phyloP scores from a whole-genome alignment of 1,139 yeast genomes.

The Hyphopichia khmerensis region DNA sequence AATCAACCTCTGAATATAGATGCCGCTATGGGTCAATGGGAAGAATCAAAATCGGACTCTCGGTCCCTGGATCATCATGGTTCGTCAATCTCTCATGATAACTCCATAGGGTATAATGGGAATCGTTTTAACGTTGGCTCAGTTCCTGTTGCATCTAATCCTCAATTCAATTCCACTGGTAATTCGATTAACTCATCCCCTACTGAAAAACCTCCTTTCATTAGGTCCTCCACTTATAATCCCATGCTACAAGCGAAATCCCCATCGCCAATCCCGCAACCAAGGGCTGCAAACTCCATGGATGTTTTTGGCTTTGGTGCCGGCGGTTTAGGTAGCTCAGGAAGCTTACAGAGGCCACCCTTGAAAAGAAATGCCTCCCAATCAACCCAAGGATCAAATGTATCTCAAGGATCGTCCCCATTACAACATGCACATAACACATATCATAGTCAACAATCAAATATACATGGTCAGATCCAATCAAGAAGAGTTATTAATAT shows the following conservation, averaged over 20 bases:
- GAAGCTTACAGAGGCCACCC: constrained; percentile 20
- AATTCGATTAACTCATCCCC: constrained; percentile 24
- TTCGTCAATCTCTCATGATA: constrained; percentile 3
- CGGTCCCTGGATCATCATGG: constrained; percentile 3
- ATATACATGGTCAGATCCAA: constrained; percentile 10
- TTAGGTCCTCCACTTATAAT: constrained; percentile 20
- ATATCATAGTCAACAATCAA: not conserved
- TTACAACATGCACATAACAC: constrained; percentile 1
- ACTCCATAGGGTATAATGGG: not conserved
- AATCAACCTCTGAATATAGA: not conserved
- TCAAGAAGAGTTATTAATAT: constrained; percentile 15
- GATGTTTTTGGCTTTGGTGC: constrained; percentile 9
- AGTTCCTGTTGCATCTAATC: constrained; percentile 18
- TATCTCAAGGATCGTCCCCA: constrained; percentile 17
- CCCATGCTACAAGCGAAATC: constrained; percentile 15
- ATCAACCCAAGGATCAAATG: constrained; percentile 35
- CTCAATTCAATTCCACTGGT: constrained; percentile 6
- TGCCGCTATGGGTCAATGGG: not conserved
- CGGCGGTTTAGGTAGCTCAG: constrained; percentile 5
- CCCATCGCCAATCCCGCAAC: constrained; percentile 14
- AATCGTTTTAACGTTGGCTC: constrained; percentile 16
- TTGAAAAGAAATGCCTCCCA: constrained; percentile 35
- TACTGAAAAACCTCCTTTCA: constrained; percentile 24
- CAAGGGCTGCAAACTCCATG: constrained; percentile 11
- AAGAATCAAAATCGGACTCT: constrained; percentile 3